These are phyloP conservation scores for Phymatotrichopsis omnivora DNA, from an alignment of 2,329 filamentous ascomycete species.

Conservation along the genomic window DNA sequence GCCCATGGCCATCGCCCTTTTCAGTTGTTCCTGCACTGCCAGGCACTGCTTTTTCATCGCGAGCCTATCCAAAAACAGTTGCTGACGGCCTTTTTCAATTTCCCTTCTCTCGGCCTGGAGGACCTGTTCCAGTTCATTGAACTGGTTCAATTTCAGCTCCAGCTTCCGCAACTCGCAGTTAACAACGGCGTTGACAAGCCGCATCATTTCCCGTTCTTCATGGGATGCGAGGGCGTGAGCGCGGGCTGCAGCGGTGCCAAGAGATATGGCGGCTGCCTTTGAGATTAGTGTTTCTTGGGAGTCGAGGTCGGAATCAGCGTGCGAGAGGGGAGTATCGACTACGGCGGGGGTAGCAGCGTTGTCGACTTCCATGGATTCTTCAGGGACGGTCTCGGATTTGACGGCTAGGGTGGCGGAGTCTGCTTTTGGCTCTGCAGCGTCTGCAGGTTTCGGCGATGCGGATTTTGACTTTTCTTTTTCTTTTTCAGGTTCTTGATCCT, in stretches of 20 bases:
- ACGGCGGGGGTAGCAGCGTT: constrained; percentile 39
- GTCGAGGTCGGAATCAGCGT: constrained; percentile 40
- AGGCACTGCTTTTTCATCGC: constrained; percentile 79
- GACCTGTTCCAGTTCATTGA: constrained; percentile 89
- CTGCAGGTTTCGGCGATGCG: constrained; percentile 8
- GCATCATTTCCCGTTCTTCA: constrained; percentile 93
- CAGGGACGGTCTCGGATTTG: constrained; percentile 36
- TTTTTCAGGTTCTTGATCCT: constrained; percentile 15
- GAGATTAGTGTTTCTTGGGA: constrained; percentile 32
- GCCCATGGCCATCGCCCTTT: constrained; percentile 20
- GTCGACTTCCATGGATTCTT: constrained; percentile 42
- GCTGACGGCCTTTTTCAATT: constrained; percentile 80
- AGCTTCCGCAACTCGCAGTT: constrained; percentile 94
- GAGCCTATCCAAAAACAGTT: constrained; percentile 85
- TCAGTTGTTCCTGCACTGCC: constrained; percentile 41
- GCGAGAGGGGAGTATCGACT: constrained; percentile 50
- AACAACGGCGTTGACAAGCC: constrained; percentile 80
- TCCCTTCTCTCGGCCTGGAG: constrained; percentile 87
- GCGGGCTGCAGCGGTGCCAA: constrained; percentile 77
- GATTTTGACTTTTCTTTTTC: constrained; percentile 8
- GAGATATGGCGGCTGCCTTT: constrained; percentile 60
- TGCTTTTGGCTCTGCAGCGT: constrained; percentile 13
- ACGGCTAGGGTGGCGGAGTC: constrained; percentile 16
- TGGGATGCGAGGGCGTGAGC: constrained; percentile 83
- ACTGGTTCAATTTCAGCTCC: constrained; percentile 90